Base-by-base conservation (phyloP, 108 stramenopile species). In the Schizochytrium sp. region DNA sequence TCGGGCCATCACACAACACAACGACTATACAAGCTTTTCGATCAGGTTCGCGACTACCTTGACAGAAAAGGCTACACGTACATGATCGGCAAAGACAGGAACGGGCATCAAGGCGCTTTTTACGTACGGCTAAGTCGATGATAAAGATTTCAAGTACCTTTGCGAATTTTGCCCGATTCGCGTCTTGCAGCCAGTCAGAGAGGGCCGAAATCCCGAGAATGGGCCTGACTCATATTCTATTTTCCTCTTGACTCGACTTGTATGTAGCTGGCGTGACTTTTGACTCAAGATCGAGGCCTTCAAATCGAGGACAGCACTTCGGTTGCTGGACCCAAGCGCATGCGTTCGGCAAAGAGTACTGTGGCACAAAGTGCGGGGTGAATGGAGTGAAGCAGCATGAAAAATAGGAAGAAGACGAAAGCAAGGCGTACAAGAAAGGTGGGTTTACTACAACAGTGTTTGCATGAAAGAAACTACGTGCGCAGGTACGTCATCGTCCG, bases 1-100 rank as follows among this genome's bases (percentile, higher is more conserved):
- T 48, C 88, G 23, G 88, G 88, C 29, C 88, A 88, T 23, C 88
- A 88, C 88, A 60, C 60, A 10, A 60, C 88, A 4, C 60, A 69
- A n/a, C 34, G 60, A 5, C 14, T 34, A 5, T 16, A 19, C 21
- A 60, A 58, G 60, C 47, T 88, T 5, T 88, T 60, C 29, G 25
- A 88, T 60, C 28, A 69, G 21, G 60, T 63, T 4, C 43, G 25
- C 6, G 88, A 88, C 5, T 88, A 63, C 44, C 88, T 88, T 23
- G 88, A 60, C 21, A n/a, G 25, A 23, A 29, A 44, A 5, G 25
- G 60, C 19, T 88, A 88, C 88, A 18, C 43, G 5, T 88, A 43
- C 34, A 44, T 44, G 18, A 44, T 88, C 19, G 88, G 60, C 47
- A 88, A 69, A 16, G 88, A 88, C 51, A 44, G 12, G 0, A 44